Conservation (phyloP, 805 yeast species). For the Starmerella gropengiesseri region DNA sequence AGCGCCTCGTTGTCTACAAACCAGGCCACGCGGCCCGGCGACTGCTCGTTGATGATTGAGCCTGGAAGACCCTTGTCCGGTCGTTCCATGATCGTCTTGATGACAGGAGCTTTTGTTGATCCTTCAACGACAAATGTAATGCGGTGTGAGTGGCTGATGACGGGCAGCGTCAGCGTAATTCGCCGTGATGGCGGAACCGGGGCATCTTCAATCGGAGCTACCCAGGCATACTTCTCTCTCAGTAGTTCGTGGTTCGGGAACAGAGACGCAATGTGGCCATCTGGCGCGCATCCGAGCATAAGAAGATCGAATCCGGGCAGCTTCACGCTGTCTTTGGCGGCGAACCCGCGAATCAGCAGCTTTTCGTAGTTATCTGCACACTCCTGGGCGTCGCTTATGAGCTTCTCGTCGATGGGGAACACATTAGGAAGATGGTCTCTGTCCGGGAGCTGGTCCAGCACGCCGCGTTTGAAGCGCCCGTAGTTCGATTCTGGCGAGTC, state of each 20-base stretch:
- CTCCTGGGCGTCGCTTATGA: conserved; percentile 56
- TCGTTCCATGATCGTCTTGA: conserved; percentile 86
- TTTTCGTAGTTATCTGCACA: conserved; percentile 92
- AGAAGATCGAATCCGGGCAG: conserved; percentile 88
- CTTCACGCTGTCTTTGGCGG: conserved; percentile 91
- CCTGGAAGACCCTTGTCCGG: conserved; percentile 95
- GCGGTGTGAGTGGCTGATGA: conserved; percentile 82
- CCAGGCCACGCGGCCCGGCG: conserved; percentile 96
- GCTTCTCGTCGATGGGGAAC: conserved; percentile 68
- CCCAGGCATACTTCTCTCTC: conserved; percentile 90
- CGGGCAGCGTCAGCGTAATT: conserved; percentile 86
- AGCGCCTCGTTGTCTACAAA: conserved; percentile 92
- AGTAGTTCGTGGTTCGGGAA: conserved; percentile 86
- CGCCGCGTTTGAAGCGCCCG: conserved; percentile 74
- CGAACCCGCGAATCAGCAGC: conserved; percentile 75
- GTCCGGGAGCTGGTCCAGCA: conserved; percentile 58
- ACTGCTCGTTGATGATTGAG: conserved; percentile 84
- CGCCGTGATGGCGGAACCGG: conserved; percentile 81
- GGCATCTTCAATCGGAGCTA: conserved; percentile 81
- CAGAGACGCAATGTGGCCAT: conserved; percentile 93
- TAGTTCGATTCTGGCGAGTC: conserved; percentile 73
- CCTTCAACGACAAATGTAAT: conserved; percentile 96
- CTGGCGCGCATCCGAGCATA: conserved; percentile 94
- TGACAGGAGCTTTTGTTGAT: conserved; percentile 83
- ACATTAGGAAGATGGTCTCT: conserved; percentile 52